phyloP scores from a whole-genome alignment of 2,329 filamentous ascomycete species.

The Aspergillus sp. region DNA sequence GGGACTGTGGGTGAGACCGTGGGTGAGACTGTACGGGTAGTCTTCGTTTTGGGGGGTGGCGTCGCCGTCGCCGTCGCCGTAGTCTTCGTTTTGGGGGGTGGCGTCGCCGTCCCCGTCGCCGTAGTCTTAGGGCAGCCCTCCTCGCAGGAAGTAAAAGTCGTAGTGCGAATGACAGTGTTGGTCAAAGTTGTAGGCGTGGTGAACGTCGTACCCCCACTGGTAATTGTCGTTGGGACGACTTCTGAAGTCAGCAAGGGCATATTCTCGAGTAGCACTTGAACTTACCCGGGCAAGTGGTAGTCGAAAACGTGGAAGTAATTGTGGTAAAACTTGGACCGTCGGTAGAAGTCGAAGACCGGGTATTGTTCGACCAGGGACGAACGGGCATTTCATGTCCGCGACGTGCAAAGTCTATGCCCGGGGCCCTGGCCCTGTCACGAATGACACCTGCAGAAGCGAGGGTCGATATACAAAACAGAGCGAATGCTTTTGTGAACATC shows the following conservation, averaged over 20 bases:
- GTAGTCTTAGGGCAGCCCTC: not conserved
- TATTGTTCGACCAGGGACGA: not conserved
- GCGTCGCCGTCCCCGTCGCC: not conserved
- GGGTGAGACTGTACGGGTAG: no score
- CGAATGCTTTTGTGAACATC: constrained; percentile 11
- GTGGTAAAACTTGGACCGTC: constrained; percentile 2
- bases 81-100: not conserved
- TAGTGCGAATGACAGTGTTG: not conserved
- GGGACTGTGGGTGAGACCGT: no score
- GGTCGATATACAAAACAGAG: constrained; percentile 11
- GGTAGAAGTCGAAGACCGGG: not conserved
- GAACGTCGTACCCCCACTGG: not conserved
- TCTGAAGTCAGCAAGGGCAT: not conserved
- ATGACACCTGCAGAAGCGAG: constrained; percentile 11
- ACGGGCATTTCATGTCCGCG: no score
- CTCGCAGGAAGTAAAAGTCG: not conserved
- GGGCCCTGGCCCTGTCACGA: constrained; percentile 2
- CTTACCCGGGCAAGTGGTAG: constrained; percentile 21
- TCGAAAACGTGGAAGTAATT: constrained; percentile 15
- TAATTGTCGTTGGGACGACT: not conserved
- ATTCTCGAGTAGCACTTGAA: not conserved
- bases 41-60: not conserved
- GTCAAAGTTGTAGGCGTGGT: not conserved
- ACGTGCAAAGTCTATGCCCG: no score
- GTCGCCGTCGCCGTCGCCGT: not conserved